Evolutionary conservation across 345 rosid species (phyloP).

Genomic region (Arabis alpina): DNA sequence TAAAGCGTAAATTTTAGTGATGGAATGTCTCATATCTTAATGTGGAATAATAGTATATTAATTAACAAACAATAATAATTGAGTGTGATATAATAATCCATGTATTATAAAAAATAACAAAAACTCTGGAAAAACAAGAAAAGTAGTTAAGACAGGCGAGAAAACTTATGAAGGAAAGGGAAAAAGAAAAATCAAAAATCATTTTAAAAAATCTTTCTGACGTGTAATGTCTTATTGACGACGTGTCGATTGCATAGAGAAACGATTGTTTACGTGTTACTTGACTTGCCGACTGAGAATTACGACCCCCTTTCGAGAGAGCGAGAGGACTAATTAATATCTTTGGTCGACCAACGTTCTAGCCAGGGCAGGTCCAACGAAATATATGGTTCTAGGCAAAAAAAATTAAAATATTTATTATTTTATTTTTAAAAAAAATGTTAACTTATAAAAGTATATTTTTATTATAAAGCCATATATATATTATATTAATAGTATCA

Average conservation of each 20-base stretch:
- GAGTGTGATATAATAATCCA: not conserved
- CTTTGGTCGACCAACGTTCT: not conserved
- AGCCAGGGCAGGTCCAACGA: too few species aligned
- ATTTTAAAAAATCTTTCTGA: not conserved
- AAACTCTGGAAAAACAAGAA: not conserved
- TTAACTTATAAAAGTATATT: too few species aligned
- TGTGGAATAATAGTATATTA: not conserved
- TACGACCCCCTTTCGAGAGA: not conserved
- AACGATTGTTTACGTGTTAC: conserved; percentile 15
- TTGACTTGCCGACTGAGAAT: conserved; percentile 13
- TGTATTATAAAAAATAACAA: not conserved
- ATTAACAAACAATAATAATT: conserved; percentile 7
- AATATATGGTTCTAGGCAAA: too few species aligned
- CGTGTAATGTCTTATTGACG: conserved; percentile 1
- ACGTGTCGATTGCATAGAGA: not conserved
- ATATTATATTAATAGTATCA: too few species aligned
- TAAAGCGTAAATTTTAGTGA: conserved; percentile 32
- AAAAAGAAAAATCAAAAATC: not conserved
- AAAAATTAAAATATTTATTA: too few species aligned
- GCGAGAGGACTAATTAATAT: not conserved
- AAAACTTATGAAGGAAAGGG: not conserved
- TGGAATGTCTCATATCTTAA: conserved; percentile 8
- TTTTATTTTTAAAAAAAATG: too few species aligned
- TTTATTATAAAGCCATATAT: too few species aligned
- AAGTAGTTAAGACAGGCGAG: not conserved